Base-by-base conservation (phyloP, 2,329 filamentous ascomycete genomes). In the Microcera coccophila region DNA sequence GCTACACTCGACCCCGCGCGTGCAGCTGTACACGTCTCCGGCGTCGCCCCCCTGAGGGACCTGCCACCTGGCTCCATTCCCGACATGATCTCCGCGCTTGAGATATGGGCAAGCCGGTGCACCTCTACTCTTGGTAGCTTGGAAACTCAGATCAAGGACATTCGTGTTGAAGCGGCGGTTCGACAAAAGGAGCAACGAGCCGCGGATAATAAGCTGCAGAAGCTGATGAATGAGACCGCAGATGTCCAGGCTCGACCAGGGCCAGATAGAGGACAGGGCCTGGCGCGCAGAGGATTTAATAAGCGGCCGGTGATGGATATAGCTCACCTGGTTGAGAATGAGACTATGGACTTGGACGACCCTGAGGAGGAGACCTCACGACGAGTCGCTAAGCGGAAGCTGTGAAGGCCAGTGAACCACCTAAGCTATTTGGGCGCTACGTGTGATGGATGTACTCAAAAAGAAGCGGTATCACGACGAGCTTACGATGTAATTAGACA, bases 41-140 rank as follows among this genome's bases (percentile, higher is more conserved):
- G 86, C 47, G 82, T 96, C 22, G 82, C 90, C 0, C 86, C 93
- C 0, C 79, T 96, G 2, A 89, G 93, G 16, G 93, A 98, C 63
- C 79, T 95, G 2, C 78, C 81, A 1, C 89, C 90, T 0, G 80
- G 81, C 44, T 80, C 83, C 42, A 76, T 95, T 11, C 78, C 82
- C 0, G 66, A 69, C 1, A 84, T 96, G 69, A 76, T 89, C 20
- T 63, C 68, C 3, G 78, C 82, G 11, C 76, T 98, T 10, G 73
- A 75, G 21, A 75, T 76, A 42, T 98, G 91, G 91, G 82, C 85
- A 39, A 71, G 67, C n/a, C 82, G 90, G 45, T 97, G 91, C 70
- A 78, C 80, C 5, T 68, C 73, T 3, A 87, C 89, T 2, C 79
- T 96, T 2, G 69, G 67, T 1, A 85, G 85, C 21, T 78, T 98